Conservation (phyloP, 2,329 filamentous ascomycete genomes). For the Ascocoryne sarcoides region DNA sequence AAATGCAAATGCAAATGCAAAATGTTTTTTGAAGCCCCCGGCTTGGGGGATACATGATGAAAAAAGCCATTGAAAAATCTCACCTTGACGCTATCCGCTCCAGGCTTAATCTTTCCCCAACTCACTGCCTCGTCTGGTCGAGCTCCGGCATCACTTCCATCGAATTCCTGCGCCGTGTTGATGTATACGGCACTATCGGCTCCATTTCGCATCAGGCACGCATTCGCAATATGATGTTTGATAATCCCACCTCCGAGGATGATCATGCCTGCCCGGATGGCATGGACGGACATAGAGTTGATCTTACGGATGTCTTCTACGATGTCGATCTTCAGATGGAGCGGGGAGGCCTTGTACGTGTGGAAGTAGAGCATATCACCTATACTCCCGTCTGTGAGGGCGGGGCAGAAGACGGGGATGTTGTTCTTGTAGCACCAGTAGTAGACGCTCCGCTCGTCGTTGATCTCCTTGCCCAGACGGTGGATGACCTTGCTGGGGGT, state of each 20-base stretch:
- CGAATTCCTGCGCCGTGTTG: constrained; percentile 95
- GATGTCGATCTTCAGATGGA: constrained; percentile 77
- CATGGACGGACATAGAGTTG: constrained; percentile 83
- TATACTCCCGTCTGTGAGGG: constrained; percentile 86
- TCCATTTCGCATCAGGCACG: constrained; percentile 93
- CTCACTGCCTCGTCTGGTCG: constrained; percentile 94
- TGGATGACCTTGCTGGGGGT: constrained; percentile 89
- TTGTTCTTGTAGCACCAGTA: constrained; percentile 95
- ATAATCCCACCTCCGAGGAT: constrained; percentile 90
- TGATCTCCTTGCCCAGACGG: constrained; percentile 85
- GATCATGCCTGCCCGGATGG: constrained; percentile 87
- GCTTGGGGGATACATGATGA: too few species aligned
- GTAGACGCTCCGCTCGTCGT: constrained; percentile 82
- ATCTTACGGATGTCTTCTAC: constrained; percentile 89
- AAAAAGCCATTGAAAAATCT: constrained; percentile 21
- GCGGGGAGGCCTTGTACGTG: constrained; percentile 81
- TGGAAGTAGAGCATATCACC: constrained; percentile 99
- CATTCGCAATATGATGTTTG: constrained; percentile 98
- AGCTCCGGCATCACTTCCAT: constrained; percentile 92
- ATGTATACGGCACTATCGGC: constrained; percentile 96
- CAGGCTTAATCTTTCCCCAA: constrained; percentile 95
- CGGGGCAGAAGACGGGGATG: constrained; percentile 95
- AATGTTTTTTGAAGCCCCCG: too few species aligned
- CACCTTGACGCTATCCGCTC: constrained; percentile 84
- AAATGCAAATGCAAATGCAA: too few species aligned